These are phyloP conservation scores for Globisporangium okanoganense DNA, from an alignment of 352 stramenopile species.

Conservation along the genomic window DNA sequence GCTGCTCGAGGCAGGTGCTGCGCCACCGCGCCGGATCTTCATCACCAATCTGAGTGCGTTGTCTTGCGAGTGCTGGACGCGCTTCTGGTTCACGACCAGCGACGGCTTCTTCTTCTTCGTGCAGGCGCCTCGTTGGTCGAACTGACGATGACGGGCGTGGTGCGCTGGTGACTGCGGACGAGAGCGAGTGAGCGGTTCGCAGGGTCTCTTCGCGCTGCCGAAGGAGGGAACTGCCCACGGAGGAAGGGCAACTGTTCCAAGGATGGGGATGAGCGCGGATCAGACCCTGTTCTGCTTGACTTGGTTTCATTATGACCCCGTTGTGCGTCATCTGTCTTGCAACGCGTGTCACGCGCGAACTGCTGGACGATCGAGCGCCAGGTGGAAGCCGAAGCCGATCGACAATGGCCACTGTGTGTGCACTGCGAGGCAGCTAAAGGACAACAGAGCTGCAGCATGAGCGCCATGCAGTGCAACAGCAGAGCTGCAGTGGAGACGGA, in stretches of 20 bases:
- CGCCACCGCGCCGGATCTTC: conserved; percentile 1
- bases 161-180: neutral
- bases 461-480: neutral
- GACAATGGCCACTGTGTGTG: neutral
- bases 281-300: neutral
- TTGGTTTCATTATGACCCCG: neutral
- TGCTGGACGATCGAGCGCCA: neutral
- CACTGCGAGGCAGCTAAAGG: neutral
- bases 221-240: neutral
- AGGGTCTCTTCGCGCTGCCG: neutral
- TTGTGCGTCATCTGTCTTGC: neutral
- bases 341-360: neutral
- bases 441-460: neutral
- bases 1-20: neutral
- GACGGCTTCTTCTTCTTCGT: neutral
- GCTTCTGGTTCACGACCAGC: neutral
- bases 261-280: neutral
- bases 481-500: neutral
- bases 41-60: neutral
- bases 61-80: neutral
- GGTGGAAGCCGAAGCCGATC: neutral
- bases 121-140: neutral
- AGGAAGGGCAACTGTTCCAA: neutral
- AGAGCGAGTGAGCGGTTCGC: neutral
- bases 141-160: neutral